Evolutionary conservation across 331 rosid species (phyloP).

Genomic region (Quercus phellos): DNA sequence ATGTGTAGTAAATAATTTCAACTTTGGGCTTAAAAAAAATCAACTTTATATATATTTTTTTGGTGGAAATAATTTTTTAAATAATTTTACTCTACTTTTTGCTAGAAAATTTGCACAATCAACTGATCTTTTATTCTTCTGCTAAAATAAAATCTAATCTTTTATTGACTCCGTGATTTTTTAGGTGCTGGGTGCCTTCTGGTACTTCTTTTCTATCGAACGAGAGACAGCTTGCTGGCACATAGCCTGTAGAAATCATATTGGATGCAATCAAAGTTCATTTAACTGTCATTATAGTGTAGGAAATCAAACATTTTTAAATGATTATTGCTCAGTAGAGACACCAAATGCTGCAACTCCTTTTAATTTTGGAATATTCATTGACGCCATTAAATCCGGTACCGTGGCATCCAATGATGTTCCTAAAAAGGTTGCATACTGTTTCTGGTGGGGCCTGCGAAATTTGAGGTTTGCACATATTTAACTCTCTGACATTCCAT

Average conservation of each 20-base stretch:
- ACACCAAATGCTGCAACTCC: too few relatives aligned
- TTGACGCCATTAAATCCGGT: conserved; percentile 6
- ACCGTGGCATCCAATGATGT: conserved; percentile 1
- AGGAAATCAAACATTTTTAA: not conserved
- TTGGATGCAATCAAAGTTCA: not conserved
- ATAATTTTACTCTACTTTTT: too few relatives aligned
- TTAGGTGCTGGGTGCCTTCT: conserved; percentile 23
- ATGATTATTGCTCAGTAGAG: too few relatives aligned
- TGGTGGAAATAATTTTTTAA: too few relatives aligned
- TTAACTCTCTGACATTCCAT: not conserved
- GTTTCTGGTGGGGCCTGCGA: conserved; percentile 41
- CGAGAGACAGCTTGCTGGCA: conserved; percentile 22
- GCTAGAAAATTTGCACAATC: not conserved
- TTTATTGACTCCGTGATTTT: not conserved
- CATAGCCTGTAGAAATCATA: not conserved
- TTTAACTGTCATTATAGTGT: conserved; percentile 1
- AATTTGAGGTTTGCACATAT: conserved; percentile 20
- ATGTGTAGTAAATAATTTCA: too few relatives aligned
- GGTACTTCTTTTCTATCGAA: conserved; percentile 25
- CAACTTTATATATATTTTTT: too few relatives aligned
- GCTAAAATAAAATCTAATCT: not conserved
- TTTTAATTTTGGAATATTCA: conserved; percentile 26
- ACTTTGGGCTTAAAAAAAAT: too few relatives aligned
- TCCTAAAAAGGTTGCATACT: not conserved
- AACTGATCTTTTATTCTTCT: not conserved